These are phyloP conservation scores for Talaromyces sp. DNA, from an alignment of 2,329 filamentous ascomycete genomes.

Conservation along the genomic window DNA sequence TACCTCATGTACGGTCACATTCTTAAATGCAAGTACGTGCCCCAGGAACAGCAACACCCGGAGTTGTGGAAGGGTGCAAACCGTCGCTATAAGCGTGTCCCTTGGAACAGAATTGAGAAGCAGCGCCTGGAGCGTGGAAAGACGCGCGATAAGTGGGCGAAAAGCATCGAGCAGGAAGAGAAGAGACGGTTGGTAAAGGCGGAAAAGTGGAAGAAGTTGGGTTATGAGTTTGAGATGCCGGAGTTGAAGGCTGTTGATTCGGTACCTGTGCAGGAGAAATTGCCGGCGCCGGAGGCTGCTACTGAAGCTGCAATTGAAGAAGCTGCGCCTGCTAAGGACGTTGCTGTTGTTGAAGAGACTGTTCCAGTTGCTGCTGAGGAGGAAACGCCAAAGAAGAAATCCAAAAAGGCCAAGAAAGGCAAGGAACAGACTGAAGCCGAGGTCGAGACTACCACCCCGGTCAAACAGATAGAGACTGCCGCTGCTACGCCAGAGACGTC, in stretches of 20 bases:
- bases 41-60: conserved; percentile 71
- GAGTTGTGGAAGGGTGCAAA: conserved; percentile 88
- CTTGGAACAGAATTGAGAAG: conserved; percentile 82
- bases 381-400: conserved; percentile 32
- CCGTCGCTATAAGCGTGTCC: conserved; percentile 81
- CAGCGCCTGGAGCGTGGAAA: conserved; percentile 68
- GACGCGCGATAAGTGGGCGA: conserved; percentile 73
- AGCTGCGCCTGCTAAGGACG: conserved; percentile 25
- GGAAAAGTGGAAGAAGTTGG: conserved; percentile 71
- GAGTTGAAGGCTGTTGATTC: conserved; percentile 62
- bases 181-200: conserved; percentile 65
- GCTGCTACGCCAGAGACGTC: conserved; percentile 2
- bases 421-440: conserved; percentile 17
- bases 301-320: conserved; percentile 21
- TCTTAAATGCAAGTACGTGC: conserved; percentile 77
- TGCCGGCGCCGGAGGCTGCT: conserved; percentile 27
- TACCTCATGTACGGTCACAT: conserved; percentile 95
- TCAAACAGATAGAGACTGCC: conserved; percentile 5
- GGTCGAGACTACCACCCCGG: conserved; percentile 6
- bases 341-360: conserved; percentile 25
- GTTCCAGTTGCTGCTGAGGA: conserved; percentile 22
- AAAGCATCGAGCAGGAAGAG: conserved; percentile 70
- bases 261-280: conserved; percentile 43
- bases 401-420: conserved; percentile 30
- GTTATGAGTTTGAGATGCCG: conserved; percentile 78